Conservation (phyloP, 176 grass and related monocot genomes). For the Pontederia crassipes region DNA sequence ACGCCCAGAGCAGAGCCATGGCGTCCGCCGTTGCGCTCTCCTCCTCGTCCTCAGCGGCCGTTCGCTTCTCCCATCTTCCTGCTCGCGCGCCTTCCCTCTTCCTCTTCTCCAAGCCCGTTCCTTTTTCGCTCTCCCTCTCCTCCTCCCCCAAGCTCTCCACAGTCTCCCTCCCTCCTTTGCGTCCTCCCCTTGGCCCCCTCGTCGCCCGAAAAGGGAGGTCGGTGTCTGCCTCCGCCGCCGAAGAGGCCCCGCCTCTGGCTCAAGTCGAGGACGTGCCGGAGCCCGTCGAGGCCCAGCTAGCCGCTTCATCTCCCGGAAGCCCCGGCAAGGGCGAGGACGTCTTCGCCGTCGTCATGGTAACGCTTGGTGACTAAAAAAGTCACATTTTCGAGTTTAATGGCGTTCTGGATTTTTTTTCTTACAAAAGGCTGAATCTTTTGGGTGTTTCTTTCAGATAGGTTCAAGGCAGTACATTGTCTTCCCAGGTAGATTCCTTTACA, state of each 20-base stretch:
- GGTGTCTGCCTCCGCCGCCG: conserved; percentile 21
- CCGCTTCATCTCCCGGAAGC: conserved; percentile 24
- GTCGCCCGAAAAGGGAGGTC: conserved; percentile 28
- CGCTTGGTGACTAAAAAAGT: not conserved
- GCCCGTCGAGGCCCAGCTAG: conserved; percentile 57
- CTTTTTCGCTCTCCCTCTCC: not conserved
- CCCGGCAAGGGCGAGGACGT: conserved; percentile 62
- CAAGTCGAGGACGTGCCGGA: conserved; percentile 23
- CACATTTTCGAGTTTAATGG: conserved; percentile 2
- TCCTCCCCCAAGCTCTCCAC: not conserved
- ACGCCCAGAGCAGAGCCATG: not conserved
- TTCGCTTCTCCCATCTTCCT: conserved; percentile 26
- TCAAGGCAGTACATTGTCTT: conserved; percentile 26
- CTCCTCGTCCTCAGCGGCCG: conserved; percentile 9
- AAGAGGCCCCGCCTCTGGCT: conserved; percentile 9
- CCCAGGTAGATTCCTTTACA: conserved; percentile 41
- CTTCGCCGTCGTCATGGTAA: conserved; percentile 84
- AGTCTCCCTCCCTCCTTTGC: not conserved
- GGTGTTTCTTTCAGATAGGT: conserved; percentile 17
- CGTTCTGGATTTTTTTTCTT: not conserved
- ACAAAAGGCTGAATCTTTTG: not conserved
- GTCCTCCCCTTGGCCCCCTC: conserved; percentile 1
- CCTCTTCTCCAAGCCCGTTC: not conserved
- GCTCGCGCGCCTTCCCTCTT: conserved; percentile 3
- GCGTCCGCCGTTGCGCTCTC: conserved; percentile 42